These are phyloP conservation scores for Phytophthora sansomeana DNA, from an alignment of 352 stramenopile species.

Conservation along the genomic window DNA sequence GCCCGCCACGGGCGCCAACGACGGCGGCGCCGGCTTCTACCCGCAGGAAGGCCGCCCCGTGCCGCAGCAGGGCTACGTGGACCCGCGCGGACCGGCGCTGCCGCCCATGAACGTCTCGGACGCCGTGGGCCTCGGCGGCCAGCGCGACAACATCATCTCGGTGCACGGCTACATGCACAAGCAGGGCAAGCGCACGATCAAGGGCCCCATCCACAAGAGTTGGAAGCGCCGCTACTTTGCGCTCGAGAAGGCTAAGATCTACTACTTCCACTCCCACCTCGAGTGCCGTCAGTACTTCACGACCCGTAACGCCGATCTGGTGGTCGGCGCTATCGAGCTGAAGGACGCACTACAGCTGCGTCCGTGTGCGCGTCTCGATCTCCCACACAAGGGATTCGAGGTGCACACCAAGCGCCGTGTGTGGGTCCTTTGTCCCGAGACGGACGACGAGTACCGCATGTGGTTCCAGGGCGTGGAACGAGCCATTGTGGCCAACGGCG, in stretches of 20 bases:
- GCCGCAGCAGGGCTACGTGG: slow-evolving; percentile 66
- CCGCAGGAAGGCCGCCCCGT: slow-evolving; percentile 59
- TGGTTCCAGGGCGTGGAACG: slow-evolving; percentile 88
- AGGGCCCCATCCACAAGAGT: slow-evolving; percentile 88
- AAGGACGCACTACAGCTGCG: slow-evolving; percentile 89
- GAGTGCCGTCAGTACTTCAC: slow-evolving; percentile 91
- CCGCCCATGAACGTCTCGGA: slow-evolving; percentile 81
- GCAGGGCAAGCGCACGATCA: slow-evolving; percentile 89
- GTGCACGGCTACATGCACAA: slow-evolving; percentile 92
- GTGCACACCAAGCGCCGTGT: slow-evolving; percentile 87
- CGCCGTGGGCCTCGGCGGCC: slow-evolving; percentile 49
- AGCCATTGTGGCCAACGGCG: slow-evolving; percentile 75
- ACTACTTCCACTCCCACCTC: slow-evolving; percentile 89
- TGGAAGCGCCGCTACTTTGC: slow-evolving; percentile 91
- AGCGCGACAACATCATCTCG: slow-evolving; percentile 88
- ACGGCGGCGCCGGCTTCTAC: slow-evolving; percentile 55
- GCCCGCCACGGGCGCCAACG: slow-evolving; percentile 56
- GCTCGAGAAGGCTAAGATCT: slow-evolving; percentile 89
- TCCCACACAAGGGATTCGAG: slow-evolving; percentile 86
- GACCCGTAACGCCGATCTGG: slow-evolving; percentile 81
- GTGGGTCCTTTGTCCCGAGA: slow-evolving; percentile 88
- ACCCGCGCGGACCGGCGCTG: slow-evolving; percentile 68
- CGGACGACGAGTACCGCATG: slow-evolving; percentile 87
- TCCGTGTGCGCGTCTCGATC: slow-evolving; percentile 78
- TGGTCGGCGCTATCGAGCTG: slow-evolving; percentile 83